Evolutionary conservation across 1,139 yeast genomes (phyloP).

Genomic region (Kurtzmaniella quercitrusa): DNA sequence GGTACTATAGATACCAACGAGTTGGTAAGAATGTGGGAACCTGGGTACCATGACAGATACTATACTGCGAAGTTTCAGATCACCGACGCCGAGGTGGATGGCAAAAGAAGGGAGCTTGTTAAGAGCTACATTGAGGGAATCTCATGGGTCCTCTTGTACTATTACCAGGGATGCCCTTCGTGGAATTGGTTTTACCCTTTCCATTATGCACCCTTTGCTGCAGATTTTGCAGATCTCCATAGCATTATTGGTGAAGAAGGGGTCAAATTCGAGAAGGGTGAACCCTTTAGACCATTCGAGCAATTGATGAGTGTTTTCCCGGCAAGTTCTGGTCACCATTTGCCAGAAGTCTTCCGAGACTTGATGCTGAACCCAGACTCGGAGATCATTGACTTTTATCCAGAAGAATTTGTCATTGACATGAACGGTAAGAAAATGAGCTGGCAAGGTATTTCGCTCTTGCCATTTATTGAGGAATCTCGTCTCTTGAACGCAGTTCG

Average conservation of each 20-base stretch:
- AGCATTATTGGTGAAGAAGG: constrained; percentile 47
- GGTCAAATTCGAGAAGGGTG: constrained; percentile 62
- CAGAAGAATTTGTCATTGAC: constrained; percentile 83
- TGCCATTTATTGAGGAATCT: constrained; percentile 87
- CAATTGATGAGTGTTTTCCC: constrained; percentile 98
- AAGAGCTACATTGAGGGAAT: constrained; percentile 86
- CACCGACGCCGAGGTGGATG: constrained; percentile 52
- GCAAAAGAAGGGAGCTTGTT: constrained; percentile 58
- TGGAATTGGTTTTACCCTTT: constrained; percentile 99
- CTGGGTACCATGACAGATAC: constrained; percentile 82
- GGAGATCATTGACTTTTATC: constrained; percentile 88
- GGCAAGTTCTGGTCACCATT: constrained; percentile 89
- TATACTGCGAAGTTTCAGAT: constrained; percentile 72
- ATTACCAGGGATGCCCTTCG: constrained; percentile 96
- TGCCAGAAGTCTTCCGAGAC: constrained; percentile 80
- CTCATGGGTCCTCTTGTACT: constrained; percentile 89
- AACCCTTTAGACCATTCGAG: constrained; percentile 89
- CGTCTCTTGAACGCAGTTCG: constrained; percentile 66
- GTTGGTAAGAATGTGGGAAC: constrained; percentile 67
- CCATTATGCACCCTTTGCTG: constrained; percentile 97
- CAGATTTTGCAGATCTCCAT: constrained; percentile 64
- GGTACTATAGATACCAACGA: constrained; percentile 2
- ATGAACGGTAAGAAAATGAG: constrained; percentile 94
- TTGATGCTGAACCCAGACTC: constrained; percentile 79
- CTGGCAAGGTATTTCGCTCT: constrained; percentile 90